A percentile compares a stretch with the other conserved stretches of the same genome.
phyloP scores from a whole-genome alignment of 139 green algal species.

The Chlamydomonas incerta region DNA sequence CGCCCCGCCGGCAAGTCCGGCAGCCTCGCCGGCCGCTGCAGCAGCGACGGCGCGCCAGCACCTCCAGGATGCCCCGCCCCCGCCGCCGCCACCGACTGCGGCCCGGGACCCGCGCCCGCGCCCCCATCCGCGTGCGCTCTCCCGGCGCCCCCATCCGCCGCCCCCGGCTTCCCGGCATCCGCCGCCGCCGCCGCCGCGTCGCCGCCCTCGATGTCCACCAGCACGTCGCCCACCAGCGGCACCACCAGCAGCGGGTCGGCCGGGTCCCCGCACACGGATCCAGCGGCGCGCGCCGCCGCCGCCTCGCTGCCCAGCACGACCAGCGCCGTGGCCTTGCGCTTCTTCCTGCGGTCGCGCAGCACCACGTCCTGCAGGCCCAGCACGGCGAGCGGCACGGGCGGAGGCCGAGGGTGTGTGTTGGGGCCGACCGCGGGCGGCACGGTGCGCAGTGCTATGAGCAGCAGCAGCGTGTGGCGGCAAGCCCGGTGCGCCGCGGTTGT shows the following conservation, averaged over 20 bases:
- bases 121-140: not conserved
- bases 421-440: too few species aligned
- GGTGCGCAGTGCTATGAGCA: too few species aligned
- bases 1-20: not conserved
- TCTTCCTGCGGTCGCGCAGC: constrained; percentile 39
- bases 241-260: constrained; percentile 45
- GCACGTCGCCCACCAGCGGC: constrained; percentile 2
- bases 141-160: not conserved
- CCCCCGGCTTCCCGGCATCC: not conserved
- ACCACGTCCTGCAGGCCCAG: constrained; percentile 27
- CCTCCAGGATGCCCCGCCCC: too few species aligned
- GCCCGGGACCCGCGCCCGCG: not conserved
- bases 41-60: not conserved
- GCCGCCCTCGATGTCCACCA: not conserved
- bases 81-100: not conserved
- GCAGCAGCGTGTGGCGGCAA: too few species aligned
- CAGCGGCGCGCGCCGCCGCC: constrained; percentile 8
- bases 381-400: too few species aligned
- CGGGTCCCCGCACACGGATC: constrained; percentile 43
- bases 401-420: too few species aligned
- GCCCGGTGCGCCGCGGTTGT: too few species aligned
- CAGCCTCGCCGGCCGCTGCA: constrained; percentile 30
- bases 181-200: not conserved
- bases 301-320: constrained; percentile 48
- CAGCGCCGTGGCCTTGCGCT: constrained; percentile 42